Evolutionary conservation across 78 protist genomes (phyloP).

Genomic region (Blattamonas nauphoetae): DNA sequence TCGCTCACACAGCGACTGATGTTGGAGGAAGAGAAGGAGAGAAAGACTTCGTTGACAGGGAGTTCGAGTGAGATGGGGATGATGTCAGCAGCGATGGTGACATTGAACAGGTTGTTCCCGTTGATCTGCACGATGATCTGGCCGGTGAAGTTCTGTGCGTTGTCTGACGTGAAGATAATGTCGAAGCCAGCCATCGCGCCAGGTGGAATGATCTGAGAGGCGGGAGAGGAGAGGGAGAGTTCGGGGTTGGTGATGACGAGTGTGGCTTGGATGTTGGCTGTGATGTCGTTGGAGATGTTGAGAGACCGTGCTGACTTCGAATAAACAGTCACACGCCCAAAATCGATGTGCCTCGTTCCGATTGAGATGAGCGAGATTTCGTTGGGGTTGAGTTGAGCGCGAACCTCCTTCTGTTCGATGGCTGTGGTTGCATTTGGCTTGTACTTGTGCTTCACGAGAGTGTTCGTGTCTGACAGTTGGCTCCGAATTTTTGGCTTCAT

Average conservation of each 20-base stretch:
- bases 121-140: not conserved
- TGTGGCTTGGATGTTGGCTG: not conserved
- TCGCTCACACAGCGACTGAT: not conserved
- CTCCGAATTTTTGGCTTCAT: not conserved
- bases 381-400: not conserved
- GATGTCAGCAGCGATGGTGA: not conserved
- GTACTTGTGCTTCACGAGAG: conserved; percentile 7
- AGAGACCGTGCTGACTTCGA: not conserved
- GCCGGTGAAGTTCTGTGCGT: not conserved
- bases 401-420: not conserved
- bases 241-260: not conserved
- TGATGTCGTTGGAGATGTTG: not conserved
- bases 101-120: not conserved
- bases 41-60: not conserved
- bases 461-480: not conserved
- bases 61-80: conserved; percentile 4
- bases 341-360: not conserved
- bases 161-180: not conserved
- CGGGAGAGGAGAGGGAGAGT: not conserved
- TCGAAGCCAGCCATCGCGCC: conserved; percentile 19
- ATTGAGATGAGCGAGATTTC: not conserved
- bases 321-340: not conserved
- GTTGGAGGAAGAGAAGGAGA: not conserved
- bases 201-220: conserved; percentile 9
- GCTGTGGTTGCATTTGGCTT: not conserved